These are phyloP conservation scores for Debaryomycetaceae sp. DNA, from an alignment of 1,139 yeast species.

Conservation along the genomic window DNA sequence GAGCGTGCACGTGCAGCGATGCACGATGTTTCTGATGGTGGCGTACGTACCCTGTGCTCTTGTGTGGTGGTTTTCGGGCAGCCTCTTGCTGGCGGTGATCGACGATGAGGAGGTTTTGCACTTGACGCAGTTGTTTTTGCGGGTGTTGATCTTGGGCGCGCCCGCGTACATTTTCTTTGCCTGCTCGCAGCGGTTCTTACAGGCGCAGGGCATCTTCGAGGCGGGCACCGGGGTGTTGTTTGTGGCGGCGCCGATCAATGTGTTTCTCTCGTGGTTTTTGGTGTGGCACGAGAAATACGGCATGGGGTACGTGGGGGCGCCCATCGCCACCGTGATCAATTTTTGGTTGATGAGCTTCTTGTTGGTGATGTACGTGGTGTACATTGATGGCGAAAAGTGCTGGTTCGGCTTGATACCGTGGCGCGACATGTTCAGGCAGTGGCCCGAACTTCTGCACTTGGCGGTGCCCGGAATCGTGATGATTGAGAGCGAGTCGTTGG, in stretches of 20 bases:
- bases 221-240: conserved; percentile 80
- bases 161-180: conserved; percentile 87
- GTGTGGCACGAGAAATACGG: conserved; percentile 70
- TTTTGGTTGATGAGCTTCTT: conserved; percentile 66
- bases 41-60: conserved; percentile 59
- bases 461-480: conserved; percentile 73
- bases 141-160: conserved; percentile 67
- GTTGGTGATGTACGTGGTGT: conserved; percentile 49
- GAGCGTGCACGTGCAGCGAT: conserved; percentile 61
- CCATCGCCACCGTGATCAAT: conserved; percentile 65
- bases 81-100: conserved; percentile 47
- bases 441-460: conserved; percentile 55
- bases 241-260: conserved; percentile 76
- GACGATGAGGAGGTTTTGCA: conserved; percentile 57
- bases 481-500: conserved; percentile 71
- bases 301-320: conserved; percentile 67
- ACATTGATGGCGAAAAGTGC: conserved; percentile 63
- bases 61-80: conserved; percentile 64
- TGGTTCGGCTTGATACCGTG: conserved; percentile 59
- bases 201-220: conserved; percentile 89
- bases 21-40: conserved; percentile 52
- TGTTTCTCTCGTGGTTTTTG: conserved; percentile 64
- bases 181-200: conserved; percentile 74
- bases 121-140: conserved; percentile 61
- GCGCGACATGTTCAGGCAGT: conserved; percentile 47